A percentile compares a stretch with the other conserved stretches of the same genome.
Conservation (phyloP, 495 filamentous ascomycete genomes). For the Delitschia confertaspora region DNA sequence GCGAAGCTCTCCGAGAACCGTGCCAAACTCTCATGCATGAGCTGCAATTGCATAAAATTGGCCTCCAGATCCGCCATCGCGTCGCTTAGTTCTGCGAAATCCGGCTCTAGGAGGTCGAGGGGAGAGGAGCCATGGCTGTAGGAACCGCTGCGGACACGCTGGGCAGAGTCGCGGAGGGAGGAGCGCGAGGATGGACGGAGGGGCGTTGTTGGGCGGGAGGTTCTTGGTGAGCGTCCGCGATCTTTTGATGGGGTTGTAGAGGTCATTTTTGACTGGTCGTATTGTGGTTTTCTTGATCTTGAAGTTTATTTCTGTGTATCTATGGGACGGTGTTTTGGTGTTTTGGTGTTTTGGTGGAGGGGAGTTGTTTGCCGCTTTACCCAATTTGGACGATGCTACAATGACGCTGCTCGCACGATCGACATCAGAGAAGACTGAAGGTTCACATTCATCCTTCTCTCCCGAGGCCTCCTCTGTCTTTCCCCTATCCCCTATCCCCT, state of each 20-base stretch:
- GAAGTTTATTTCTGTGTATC: background rate
- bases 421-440: too few relatives aligned
- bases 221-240: constrained; percentile 40
- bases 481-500: too few relatives aligned
- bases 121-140: constrained; percentile 55
- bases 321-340: constrained; percentile 7
- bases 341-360: constrained; percentile 17
- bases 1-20: constrained; percentile 96
- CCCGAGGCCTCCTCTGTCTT: too few relatives aligned
- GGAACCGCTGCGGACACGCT: constrained; percentile 36
- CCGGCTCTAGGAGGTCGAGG: constrained; percentile 72
- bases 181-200: constrained; percentile 85
- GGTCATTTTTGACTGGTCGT: constrained; percentile 13
- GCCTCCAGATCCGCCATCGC: constrained; percentile 91
- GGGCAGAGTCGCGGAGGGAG: constrained; percentile 59
- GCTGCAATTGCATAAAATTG: constrained; percentile 93
- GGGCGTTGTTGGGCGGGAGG: constrained; percentile 88
- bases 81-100: constrained; percentile 89
- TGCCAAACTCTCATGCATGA: constrained; percentile 92
- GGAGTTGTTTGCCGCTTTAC: too few relatives aligned
- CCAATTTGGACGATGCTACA: too few relatives aligned
- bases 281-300: background rate
- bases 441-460: too few relatives aligned
- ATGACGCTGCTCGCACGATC: too few relatives aligned
- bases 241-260: constrained; percentile 22